phyloP scores from a whole-genome alignment of 2,329 filamentous ascomycete species.

The Neoscytalidium dimidiatum region DNA sequence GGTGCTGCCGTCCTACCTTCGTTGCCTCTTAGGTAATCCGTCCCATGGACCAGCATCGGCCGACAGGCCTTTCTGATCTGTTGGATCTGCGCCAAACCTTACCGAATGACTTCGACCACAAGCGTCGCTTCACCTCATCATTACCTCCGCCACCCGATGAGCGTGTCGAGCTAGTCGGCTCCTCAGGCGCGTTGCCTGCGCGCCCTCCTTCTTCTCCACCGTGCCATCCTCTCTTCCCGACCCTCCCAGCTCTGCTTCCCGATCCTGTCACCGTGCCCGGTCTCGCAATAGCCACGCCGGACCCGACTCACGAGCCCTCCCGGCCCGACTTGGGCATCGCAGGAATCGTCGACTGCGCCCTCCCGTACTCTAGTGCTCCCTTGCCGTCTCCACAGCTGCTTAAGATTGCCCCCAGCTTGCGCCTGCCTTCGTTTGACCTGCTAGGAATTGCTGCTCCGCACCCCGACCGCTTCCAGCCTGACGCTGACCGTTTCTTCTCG shows the following conservation, averaged over 20 bases:
- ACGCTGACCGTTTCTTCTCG: constrained; percentile 30
- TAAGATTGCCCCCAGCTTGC: constrained; percentile 32
- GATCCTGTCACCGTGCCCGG: constrained; percentile 16
- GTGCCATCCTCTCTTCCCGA: constrained; percentile 10
- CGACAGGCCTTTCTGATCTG: constrained; percentile 15
- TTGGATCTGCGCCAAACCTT: constrained; percentile 20
- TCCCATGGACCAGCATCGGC: constrained; percentile 16
- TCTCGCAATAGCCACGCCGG: constrained; percentile 6
- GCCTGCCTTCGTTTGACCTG: constrained; percentile 56
- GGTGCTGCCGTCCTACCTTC: neutral
- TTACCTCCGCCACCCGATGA: constrained; percentile 11
- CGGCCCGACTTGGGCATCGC: constrained; percentile 15
- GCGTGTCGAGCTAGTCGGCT: constrained; percentile 2
- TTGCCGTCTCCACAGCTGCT: constrained; percentile 10
- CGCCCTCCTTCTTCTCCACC: constrained; percentile 8
- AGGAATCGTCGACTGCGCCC: constrained; percentile 6
- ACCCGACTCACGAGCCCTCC: constrained; percentile 5
- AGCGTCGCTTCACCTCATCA: constrained; percentile 9
- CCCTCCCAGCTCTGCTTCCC: neutral
- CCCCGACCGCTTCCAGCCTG: constrained; percentile 40
- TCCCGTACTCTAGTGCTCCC: neutral
- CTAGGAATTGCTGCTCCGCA: constrained; percentile 53
- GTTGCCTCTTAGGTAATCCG: constrained; percentile 15
- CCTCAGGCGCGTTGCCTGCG: constrained; percentile 2
- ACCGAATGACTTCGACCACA: constrained; percentile 16